Base-by-base conservation (phyloP, 1,284 basidiomycete species). In the Neolentinus lepideus region DNA sequence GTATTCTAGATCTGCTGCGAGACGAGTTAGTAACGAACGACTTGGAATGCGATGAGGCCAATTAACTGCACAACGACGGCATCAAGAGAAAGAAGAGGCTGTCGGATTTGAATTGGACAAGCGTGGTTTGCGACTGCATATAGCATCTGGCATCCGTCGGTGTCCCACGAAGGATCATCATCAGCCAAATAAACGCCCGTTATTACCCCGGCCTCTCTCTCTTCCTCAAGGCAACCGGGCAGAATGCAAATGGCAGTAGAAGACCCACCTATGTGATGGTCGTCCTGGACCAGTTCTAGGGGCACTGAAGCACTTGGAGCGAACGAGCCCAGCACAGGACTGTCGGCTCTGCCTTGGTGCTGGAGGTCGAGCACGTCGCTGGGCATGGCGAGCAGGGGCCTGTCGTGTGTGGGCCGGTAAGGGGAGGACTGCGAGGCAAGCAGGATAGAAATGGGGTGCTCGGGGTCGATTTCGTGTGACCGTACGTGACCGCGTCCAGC, bases 1-100 rank as follows among this genome's bases (percentile, higher is more conserved):
- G 58, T 65, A 67, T 58, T 67, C 69, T 61, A 61, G 51, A 54
- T 58, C 59, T 65, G 55, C 51, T 38, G 56, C 57, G 48, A 52
- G 56, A 55, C 51, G 35, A 50, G 57, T 62, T 57, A 66, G 60
- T 54, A 59, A 62, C 61, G 55, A 63, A 65, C 54, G 59, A 62
- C 47, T 29, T 50, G 12, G 6, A 50, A 21, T 4, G 25, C 24
- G 27, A 50, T 21, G 9, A 16, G 47, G 24, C 22, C 24, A 14
- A 26, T 12, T 16, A 25, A 11, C 6, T 14, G 47, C 47, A 50
- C 24, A 50, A 16, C 22, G 16, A 50, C 22, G 24, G 47, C 22
- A 50, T 26, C 14, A 50, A 22, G 47, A n/a, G 27, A 50, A 50
- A 19, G 24, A 25, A 25, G 6, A 25, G 47, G 27, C 24, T 50